Base-by-base conservation (phyloP, 108 stramenopile genomes). In the Chaetoceros tenuissimus region DNA sequence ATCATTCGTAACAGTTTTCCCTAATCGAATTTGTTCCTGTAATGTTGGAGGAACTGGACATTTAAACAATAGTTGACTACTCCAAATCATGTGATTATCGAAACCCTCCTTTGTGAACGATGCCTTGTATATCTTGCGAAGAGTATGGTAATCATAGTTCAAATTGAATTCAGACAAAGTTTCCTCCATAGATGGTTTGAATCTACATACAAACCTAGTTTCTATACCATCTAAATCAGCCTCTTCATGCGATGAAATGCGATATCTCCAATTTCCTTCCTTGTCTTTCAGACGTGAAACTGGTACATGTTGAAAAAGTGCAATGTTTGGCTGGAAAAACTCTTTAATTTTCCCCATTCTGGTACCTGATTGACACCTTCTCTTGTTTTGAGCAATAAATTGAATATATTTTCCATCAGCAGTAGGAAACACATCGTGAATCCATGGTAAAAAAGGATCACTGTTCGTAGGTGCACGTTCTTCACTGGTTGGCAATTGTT, bases 401-500 rank as follows among this genome's bases (percentile, higher is more conserved):
- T 87, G 71, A n/a, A 93, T 73, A 48, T 68, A 69, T 24, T 79
- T 72, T 3, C 92, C 92, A 60, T 93, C 87, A 7, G 74, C 48
- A 16, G 78, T 71, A 5, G 92, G 92, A 55, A 93, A 89, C 28
- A 93, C 87, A 62, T 93, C 92, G 57, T 93, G 92, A 46, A 93
- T 93, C 92, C 92, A 93, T 8, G 92, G 92, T 20, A 93, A 51
- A 62, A 84, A 93, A 28, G 92, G 84, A 71, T 93, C 92, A 8
- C 69, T 68, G 53, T 91, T 81, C 1, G 79, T n/a, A 27, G 17
- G 49, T 1, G 63, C 62, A 3, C 63, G 73, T 5, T 80, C 79
- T 16, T 79, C 74, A 51, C 85, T 84, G 30, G 83, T 77, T 0
- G 88, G 88, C 73, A 67, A 85, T 62, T 81, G 79, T 20, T 81